These are phyloP conservation scores for Clavaria fumosa DNA, from an alignment of 768 basidiomycete species.

Conservation along the genomic window DNA sequence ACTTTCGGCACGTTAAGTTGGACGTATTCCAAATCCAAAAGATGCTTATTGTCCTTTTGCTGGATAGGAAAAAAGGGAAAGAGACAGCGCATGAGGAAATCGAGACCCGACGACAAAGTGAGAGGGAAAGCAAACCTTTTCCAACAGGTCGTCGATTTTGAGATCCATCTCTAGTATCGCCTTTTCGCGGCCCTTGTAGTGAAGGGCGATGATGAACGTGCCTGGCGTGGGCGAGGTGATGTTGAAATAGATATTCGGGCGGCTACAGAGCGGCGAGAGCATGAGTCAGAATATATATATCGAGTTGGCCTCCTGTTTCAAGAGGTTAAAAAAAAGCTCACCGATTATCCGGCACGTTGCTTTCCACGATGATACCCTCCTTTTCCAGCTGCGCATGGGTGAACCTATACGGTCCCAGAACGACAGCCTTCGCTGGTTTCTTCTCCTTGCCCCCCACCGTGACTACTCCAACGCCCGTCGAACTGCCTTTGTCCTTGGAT, in stretches of 20 bases:
- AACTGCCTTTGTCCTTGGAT: conserved; percentile 75
- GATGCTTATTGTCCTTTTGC: conserved; percentile 99
- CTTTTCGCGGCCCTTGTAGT: conserved; percentile 98
- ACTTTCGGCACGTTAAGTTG: conserved; percentile 95
- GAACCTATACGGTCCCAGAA: conserved; percentile 91
- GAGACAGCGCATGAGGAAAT: conserved; percentile 5
- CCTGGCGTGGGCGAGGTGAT: conserved; percentile 96
- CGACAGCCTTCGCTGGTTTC: conserved; percentile 71
- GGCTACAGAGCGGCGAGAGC: conserved; percentile 37
- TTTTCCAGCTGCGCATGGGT: conserved; percentile 98
- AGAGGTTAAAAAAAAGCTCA: conserved; percentile 20
- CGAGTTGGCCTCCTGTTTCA: conserved; percentile 5
- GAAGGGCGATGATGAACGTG: conserved; percentile 96
- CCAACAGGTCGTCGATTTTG: conserved; percentile 94
- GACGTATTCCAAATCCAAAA: conserved; percentile 94
- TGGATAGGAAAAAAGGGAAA: too few species aligned
- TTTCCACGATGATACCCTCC: conserved; percentile 97
- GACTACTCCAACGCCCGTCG: conserved; percentile 85
- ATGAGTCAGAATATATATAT: too few species aligned
- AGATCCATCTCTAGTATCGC: conserved; percentile 99
- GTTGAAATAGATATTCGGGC: conserved; percentile 97
- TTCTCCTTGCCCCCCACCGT: conserved; percentile 96
- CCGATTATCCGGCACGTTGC: conserved; percentile 98
- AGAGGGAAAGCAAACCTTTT: conserved; percentile 51
- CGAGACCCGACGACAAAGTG: neutral